Base-by-base conservation (phyloP, 2,329 filamentous ascomycete genomes). In the Phyllosticta capitalensis region DNA sequence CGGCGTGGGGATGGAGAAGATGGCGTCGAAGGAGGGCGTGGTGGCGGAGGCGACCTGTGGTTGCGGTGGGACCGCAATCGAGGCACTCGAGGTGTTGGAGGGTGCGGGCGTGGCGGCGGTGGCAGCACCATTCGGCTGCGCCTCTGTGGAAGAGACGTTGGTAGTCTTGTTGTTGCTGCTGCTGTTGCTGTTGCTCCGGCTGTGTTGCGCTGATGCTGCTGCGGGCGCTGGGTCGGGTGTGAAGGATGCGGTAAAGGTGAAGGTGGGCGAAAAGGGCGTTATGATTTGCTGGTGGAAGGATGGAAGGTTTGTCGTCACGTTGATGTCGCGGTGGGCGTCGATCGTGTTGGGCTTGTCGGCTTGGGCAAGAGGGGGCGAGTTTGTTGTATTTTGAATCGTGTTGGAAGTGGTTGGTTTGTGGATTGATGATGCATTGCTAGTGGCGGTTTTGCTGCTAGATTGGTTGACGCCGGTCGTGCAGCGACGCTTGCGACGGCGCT, bases 1-100 rank as follows among this genome's bases (percentile, higher is more conserved):
- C 12, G 71, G 71, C 9, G 71, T 67, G 52, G 71, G 65, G 71
- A 74, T 66, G 69, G 72, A 61, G 66, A 78, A 67, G 76, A 79
- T 67, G 61, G 71, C 65, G 61, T 74, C 67, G 65, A 71, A 70
- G 45, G 67, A 21, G 20, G 38, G 38, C 14, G 38, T 45, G 17
- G 33, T 14, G 9, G 38, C 38, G 38, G n/a, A n/a, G n/a, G 38
- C 38, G 38, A n/a, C n/a, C 6, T 45, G 17, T 6, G 38, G 4
- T 6, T n/a, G 17, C 3, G 14, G 38, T n/a, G 38, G 38, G 38
- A 45, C 38, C 12, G 7, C 6, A n/a, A n/a, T 12, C 14, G 33
- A 45, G 33, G 33, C 14, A 17, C 3, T 52, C 6, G 50, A 26
- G 4, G 20, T 20, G 50, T 26, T 52, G 19, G 20, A 21, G 26